These are phyloP conservation scores for Pinus tabuliformis DNA, from an alignment of 75 land plant species.

Conservation along the genomic window DNA sequence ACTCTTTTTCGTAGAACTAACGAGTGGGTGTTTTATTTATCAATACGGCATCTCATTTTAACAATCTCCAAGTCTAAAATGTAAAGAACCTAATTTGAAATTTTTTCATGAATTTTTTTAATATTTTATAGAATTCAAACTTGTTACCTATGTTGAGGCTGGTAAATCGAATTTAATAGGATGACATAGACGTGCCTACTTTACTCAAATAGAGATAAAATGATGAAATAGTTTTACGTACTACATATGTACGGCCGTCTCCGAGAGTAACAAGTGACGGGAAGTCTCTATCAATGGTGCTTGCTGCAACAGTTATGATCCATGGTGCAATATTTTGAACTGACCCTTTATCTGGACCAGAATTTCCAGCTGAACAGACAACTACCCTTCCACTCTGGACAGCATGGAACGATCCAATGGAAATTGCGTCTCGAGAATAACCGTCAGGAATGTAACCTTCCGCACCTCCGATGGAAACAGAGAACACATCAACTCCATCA, in stretches of 20 bases:
- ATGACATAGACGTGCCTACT: background rate
- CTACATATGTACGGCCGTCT: slow-evolving; percentile 12
- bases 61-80: no score
- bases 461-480: slow-evolving; percentile 29
- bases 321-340: slow-evolving; percentile 45
- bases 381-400: slow-evolving; percentile 20
- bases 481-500: slow-evolving; percentile 68
- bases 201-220: background rate
- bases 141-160: no score
- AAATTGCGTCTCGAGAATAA: slow-evolving; percentile 12
- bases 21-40: no score
- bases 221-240: background rate
- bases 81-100: no score
- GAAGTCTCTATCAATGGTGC: slow-evolving; percentile 36
- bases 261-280: slow-evolving; percentile 18
- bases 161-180: background rate
- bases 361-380: slow-evolving; percentile 44
- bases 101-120: no score
- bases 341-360: slow-evolving; percentile 27
- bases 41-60: no score
- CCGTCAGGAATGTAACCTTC: background rate
- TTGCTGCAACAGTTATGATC: slow-evolving; percentile 55
- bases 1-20: no score
- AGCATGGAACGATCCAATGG: slow-evolving; percentile 51
- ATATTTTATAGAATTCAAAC: no score